Conservation (phyloP, 345 rosid species). For the Aquilaria malaccensis region DNA sequence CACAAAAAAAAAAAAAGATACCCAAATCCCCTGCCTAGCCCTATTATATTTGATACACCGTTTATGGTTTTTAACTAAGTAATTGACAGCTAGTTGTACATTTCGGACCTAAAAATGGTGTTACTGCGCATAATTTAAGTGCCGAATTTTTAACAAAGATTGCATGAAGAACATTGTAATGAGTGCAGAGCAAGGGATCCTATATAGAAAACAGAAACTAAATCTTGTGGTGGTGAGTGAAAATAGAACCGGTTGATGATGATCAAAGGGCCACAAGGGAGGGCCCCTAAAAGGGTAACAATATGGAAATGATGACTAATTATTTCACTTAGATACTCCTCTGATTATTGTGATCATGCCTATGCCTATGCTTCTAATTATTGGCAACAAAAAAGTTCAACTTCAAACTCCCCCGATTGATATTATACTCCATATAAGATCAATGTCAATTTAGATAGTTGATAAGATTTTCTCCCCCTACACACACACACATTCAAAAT, state of each 20-base stretch:
- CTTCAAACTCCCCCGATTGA: slow-evolving; percentile 6
- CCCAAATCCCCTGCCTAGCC: too few relatives aligned
- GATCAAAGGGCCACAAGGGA: slow-evolving; percentile 19
- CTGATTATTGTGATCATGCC: slow-evolving; percentile 39
- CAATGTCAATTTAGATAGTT: too few relatives aligned
- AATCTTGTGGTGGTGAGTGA: slow-evolving; percentile 29
- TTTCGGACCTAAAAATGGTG: too few relatives aligned
- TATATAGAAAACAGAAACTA: slow-evolving; percentile 29
- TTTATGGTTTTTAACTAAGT: too few relatives aligned
- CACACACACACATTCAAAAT: too few relatives aligned
- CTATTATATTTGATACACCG: too few relatives aligned
- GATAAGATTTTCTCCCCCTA: too few relatives aligned
- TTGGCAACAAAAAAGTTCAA: slow-evolving; percentile 31
- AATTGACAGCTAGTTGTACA: too few relatives aligned
- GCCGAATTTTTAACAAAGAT: slow-evolving; percentile 19
- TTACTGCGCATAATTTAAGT: neutral
- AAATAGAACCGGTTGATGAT: slow-evolving; percentile 7
- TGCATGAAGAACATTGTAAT: slow-evolving; percentile 26
- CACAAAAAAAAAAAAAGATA: too few relatives aligned
- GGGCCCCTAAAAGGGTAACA: slow-evolving; percentile 30
- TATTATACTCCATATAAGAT: too few relatives aligned
- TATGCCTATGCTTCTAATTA: slow-evolving; percentile 38
- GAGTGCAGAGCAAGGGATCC: slow-evolving; percentile 25
- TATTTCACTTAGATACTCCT: slow-evolving; percentile 47
- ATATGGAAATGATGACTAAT: slow-evolving; percentile 44